Evolutionary conservation across 2,329 filamentous ascomycete species (phyloP).

Genomic region (Capronia americana): DNA sequence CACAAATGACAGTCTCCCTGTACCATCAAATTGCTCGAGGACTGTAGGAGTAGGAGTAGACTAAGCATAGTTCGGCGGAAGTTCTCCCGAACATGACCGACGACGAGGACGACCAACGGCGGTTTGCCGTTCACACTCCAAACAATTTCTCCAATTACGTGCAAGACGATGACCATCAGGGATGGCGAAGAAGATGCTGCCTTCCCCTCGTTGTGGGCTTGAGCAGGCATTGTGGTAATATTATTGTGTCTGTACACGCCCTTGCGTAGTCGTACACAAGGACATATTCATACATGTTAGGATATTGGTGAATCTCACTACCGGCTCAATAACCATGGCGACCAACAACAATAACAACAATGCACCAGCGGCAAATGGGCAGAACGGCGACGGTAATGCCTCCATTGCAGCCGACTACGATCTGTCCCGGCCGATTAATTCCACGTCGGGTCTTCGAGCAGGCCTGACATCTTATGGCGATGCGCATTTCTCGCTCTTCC

Average conservation of each 20-base stretch:
- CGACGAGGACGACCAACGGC: not conserved
- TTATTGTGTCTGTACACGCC: not conserved
- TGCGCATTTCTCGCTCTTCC: conserved; percentile 75
- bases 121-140: not conserved
- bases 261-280: not conserved
- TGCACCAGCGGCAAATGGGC: not conserved
- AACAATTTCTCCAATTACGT: conserved; percentile 9
- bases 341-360: conserved; percentile 16
- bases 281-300: not conserved
- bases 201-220: not conserved
- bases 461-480: conserved; percentile 74
- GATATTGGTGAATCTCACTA: not conserved
- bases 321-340: conserved; percentile 11
- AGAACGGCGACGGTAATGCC: conserved; percentile 3
- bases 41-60: no score
- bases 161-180: conserved; percentile 2
- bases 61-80: not conserved
- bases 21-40: not conserved
- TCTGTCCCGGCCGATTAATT: conserved; percentile 60
- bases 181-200: not conserved
- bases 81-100: not conserved
- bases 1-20: not conserved
- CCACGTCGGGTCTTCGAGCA: conserved; percentile 64
- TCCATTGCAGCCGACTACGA: conserved; percentile 59
- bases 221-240: not conserved